Conservation (phyloP, 345 rosid species). For the Lepidium didymum region DNA sequence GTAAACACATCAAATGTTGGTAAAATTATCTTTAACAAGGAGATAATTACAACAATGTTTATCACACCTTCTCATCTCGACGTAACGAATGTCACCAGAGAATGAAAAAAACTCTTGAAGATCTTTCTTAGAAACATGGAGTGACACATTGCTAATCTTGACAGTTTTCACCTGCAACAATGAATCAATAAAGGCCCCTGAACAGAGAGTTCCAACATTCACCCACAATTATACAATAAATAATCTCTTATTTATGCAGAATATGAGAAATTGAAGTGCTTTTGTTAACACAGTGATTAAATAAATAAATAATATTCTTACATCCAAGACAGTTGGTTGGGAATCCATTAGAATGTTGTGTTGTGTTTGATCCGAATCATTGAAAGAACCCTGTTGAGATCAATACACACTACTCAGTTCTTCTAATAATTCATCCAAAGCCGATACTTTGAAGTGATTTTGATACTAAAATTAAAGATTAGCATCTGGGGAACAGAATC, state of each 20-base stretch:
- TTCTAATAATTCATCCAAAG: background rate
- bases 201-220: background rate
- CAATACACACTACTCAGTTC: background rate
- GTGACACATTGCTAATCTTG: conserved; percentile 59
- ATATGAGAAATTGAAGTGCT: background rate
- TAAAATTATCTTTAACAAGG: background rate
- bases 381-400: conserved; percentile 16
- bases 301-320: background rate
- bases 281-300: background rate
- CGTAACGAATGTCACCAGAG: conserved; percentile 65
- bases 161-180: conserved; percentile 46
- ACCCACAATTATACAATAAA: background rate
- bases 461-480: background rate
- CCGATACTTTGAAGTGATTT: background rate
- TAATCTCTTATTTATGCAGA: background rate
- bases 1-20: background rate
- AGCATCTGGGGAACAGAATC: background rate
- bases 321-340: conserved; percentile 8
- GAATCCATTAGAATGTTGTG: conserved; percentile 24
- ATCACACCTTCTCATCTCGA: conserved; percentile 59
- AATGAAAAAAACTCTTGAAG: conserved; percentile 75
- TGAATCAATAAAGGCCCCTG: background rate
- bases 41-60: background rate
- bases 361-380: conserved; percentile 9
- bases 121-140: conserved; percentile 55